These are phyloP conservation scores for Claviceps sorghi DNA, from an alignment of 2,329 filamentous ascomycete species.

Conservation along the genomic window DNA sequence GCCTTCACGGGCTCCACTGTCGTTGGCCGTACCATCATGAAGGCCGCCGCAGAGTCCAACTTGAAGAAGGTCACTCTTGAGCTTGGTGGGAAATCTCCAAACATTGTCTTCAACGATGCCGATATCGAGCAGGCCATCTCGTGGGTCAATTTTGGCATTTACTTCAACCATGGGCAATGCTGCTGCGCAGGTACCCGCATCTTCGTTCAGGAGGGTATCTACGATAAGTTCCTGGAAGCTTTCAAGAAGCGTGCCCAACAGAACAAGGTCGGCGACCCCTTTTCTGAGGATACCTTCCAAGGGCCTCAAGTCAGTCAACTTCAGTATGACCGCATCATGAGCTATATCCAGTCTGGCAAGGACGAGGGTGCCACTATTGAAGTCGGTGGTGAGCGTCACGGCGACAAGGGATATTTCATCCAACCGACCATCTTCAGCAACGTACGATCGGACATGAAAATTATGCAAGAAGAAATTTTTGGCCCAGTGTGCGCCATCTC, in stretches of 20 bases:
- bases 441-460: slow-evolving; percentile 73
- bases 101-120: slow-evolving; percentile 67
- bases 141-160: slow-evolving; percentile 61
- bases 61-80: slow-evolving; percentile 72
- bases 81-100: slow-evolving; percentile 67
- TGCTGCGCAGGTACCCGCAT: slow-evolving; percentile 69
- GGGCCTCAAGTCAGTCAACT: slow-evolving; percentile 74
- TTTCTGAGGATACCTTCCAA: slow-evolving; percentile 67
- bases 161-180: slow-evolving; percentile 50
- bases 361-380: slow-evolving; percentile 47
- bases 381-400: slow-evolving; percentile 39
- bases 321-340: slow-evolving; percentile 82
- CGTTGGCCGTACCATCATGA: slow-evolving; percentile 64
- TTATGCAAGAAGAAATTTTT: slow-evolving; percentile 86
- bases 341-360: slow-evolving; percentile 55
- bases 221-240: slow-evolving; percentile 69
- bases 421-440: slow-evolving; percentile 82
- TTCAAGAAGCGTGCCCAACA: slow-evolving; percentile 63
- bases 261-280: slow-evolving; percentile 76
- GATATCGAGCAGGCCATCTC: slow-evolving; percentile 63
- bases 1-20: slow-evolving; percentile 68
- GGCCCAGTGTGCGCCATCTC: slow-evolving; percentile 72
- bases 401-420: slow-evolving; percentile 75
- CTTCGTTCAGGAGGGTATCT: slow-evolving; percentile 74
- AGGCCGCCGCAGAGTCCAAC: slow-evolving; percentile 63